These are phyloP conservation scores for Globisporangium cylindrosporum DNA, from an alignment of 352 stramenopile genomes.

Conservation along the genomic window DNA sequence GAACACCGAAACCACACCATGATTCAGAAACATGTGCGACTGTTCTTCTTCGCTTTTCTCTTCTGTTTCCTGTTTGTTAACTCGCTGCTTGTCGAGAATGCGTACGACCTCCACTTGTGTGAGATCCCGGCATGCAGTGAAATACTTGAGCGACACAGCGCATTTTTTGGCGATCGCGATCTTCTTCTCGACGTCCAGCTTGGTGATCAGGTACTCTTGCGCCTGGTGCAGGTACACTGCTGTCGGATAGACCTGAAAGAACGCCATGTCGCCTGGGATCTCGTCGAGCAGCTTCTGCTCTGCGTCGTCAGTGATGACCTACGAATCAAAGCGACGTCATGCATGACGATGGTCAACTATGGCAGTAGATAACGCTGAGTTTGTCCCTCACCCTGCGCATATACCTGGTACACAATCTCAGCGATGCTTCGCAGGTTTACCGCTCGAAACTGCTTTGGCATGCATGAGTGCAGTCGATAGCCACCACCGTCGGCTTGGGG, in stretches of 20 bases:
- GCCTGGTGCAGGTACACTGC: conserved; percentile 92
- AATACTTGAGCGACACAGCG: conserved; percentile 75
- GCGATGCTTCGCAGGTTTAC: conserved; percentile 72
- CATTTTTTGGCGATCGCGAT: conserved; percentile 73
- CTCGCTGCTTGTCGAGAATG: conserved; percentile 29
- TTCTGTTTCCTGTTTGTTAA: not conserved
- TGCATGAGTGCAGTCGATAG: conserved; percentile 59
- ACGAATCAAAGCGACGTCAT: not conserved
- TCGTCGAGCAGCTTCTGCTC: conserved; percentile 71
- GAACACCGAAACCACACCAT: conserved; percentile 74
- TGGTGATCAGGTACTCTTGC: conserved; percentile 88
- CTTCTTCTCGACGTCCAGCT: conserved; percentile 68
- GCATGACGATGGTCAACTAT: not conserved
- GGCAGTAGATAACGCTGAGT: not conserved
- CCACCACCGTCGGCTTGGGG: conserved; percentile 31
- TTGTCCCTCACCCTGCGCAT: not conserved
- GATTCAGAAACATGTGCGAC: conserved; percentile 34
- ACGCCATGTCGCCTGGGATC: conserved; percentile 81
- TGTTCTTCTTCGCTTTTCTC: not conserved
- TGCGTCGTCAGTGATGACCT: conserved; percentile 58
- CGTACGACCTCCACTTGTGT: conserved; percentile 87
- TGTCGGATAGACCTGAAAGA: conserved; percentile 91
- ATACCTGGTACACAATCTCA: conserved; percentile 55
- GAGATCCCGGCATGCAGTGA: conserved; percentile 82
- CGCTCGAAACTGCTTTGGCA: conserved; percentile 49